Evolutionary conservation across 331 rosid genomes (phyloP).

Genomic region (Telfairia occidentalis): DNA sequence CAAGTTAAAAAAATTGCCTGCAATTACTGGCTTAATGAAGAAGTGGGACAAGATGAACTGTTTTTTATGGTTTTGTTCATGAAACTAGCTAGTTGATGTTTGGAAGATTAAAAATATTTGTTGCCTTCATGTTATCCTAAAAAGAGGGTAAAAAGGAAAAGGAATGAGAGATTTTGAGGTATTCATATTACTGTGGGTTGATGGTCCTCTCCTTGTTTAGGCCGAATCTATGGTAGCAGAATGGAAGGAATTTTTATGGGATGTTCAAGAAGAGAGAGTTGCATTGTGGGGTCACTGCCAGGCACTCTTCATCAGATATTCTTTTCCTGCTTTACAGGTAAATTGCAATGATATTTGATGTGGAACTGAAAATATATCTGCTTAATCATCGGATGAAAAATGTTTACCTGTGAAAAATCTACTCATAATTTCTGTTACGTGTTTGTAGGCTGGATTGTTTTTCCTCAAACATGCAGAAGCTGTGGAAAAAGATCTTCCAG

Average conservation of each 20-base stretch:
- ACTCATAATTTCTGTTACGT: conserved; percentile 11
- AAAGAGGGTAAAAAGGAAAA: not conserved
- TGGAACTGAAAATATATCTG: not conserved
- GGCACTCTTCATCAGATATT: conserved; percentile 73
- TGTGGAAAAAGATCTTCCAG: conserved; percentile 92
- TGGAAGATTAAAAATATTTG: not conserved
- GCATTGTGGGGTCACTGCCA: conserved; percentile 97
- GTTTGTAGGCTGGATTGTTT: conserved; percentile 86
- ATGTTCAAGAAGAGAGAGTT: conserved; percentile 90
- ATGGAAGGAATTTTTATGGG: conserved; percentile 99
- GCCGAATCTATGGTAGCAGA: conserved; percentile 98
- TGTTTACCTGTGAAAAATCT: not conserved
- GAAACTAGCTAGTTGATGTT: not conserved
- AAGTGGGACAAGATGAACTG: not conserved
- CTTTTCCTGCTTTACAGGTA: conserved; percentile 89
- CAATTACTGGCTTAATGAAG: not conserved
- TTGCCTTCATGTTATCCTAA: not conserved
- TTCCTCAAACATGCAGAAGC: conserved; percentile 97
- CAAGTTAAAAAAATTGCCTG: not conserved
- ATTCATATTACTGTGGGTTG: not conserved
- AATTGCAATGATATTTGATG: not conserved
- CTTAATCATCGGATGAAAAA: not conserved
- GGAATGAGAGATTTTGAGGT: not conserved
- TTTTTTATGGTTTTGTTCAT: not conserved
- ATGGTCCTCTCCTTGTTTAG: conserved; percentile 19